These are phyloP conservation scores for Teunomyces aglyptinius DNA, from an alignment of 805 yeast genomes.

Conservation along the genomic window DNA sequence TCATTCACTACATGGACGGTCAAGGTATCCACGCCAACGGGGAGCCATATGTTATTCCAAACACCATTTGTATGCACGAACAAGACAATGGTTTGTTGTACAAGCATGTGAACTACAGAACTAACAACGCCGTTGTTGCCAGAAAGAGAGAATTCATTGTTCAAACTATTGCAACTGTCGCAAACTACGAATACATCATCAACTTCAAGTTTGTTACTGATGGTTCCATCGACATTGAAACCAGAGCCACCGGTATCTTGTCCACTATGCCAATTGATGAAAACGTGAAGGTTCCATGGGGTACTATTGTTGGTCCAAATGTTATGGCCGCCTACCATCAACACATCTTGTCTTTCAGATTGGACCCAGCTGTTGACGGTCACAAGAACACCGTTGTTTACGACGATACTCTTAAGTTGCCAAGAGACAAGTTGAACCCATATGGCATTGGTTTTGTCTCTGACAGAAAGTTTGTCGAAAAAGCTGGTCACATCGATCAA, in stretches of 20 bases:
- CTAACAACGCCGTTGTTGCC: conserved; percentile 63
- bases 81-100: conserved; percentile 73
- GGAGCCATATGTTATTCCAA: conserved; percentile 59
- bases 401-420: conserved; percentile 67
- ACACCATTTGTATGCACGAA: conserved; percentile 78
- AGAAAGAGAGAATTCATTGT: conserved; percentile 77
- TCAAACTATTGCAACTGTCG: conserved; percentile 81
- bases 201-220: conserved; percentile 73
- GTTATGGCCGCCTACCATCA: conserved; percentile 85
- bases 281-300: conserved; percentile 64
- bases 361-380: conserved; percentile 82
- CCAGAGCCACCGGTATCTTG: conserved; percentile 83
- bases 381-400: conserved; percentile 70
- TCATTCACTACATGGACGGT: conserved; percentile 70
- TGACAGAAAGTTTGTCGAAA: conserved; percentile 63
- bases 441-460: conserved; percentile 68
- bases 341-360: conserved; percentile 74
- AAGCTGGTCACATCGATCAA: conserved; percentile 70
- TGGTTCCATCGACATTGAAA: conserved; percentile 74
- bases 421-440: conserved; percentile 55
- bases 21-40: conserved; percentile 56
- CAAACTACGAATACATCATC: conserved; percentile 77
- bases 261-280: conserved; percentile 82
- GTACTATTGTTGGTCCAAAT: conserved; percentile 75
- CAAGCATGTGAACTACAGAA: conserved; percentile 81